phyloP scores from a whole-genome alignment of 176 grass and related monocot genomes.

The Alopecurus myosuroides region DNA sequence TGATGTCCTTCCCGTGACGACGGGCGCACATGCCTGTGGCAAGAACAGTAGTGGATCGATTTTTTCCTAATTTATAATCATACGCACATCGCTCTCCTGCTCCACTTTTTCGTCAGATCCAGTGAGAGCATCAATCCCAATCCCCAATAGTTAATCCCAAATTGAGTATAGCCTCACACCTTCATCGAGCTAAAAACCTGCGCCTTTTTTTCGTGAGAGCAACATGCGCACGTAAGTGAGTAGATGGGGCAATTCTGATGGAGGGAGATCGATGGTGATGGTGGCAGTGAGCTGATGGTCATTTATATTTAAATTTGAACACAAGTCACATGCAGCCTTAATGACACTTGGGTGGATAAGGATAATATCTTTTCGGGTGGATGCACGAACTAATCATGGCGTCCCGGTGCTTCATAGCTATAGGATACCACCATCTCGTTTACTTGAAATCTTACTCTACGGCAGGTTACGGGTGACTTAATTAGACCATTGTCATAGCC shows the following conservation, averaged over 20 bases:
- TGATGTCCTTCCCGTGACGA: not conserved
- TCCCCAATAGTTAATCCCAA: not conserved
- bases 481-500: too few relatives aligned
- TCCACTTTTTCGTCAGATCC: constrained; percentile 31
- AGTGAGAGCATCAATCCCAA: constrained; percentile 16
- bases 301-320: too few relatives aligned
- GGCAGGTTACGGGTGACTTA: too few relatives aligned
- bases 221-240: not conserved
- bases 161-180: not conserved
- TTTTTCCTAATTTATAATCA: constrained; percentile 29
- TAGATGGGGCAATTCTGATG: not conserved
- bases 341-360: too few relatives aligned
- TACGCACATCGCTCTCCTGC: constrained; percentile 49
- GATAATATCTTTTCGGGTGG: too few relatives aligned
- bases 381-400: too few relatives aligned
- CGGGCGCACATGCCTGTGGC: not conserved
- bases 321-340: too few relatives aligned
- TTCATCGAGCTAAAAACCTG: not conserved
- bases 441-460: too few relatives aligned
- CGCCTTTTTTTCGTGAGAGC: constrained; percentile 6
- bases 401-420: too few relatives aligned
- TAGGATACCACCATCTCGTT: too few relatives aligned
- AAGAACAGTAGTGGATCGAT: not conserved
- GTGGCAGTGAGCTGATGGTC: not conserved
- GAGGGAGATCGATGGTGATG: constrained; percentile 16